Evolutionary conservation across 78 protist genomes (phyloP).

Genomic region (Acrasis kona): DNA sequence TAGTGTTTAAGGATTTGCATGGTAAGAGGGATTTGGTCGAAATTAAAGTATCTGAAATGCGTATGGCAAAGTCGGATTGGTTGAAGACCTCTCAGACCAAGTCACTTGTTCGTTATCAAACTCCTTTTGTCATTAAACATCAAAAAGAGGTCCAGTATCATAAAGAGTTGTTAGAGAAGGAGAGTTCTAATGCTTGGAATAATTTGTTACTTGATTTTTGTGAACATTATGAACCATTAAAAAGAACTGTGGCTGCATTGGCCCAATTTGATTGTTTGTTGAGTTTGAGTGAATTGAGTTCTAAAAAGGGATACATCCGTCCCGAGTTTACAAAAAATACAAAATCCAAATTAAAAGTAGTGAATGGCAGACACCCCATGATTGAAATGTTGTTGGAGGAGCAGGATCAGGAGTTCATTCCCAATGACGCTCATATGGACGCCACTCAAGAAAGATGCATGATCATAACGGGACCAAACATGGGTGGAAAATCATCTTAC

Average conservation of each 20-base stretch:
- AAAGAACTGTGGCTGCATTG: not conserved
- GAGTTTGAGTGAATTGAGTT: not conserved
- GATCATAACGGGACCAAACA: constrained; percentile 95
- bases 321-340: constrained; percentile 1
- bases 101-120: too few species aligned
- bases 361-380: constrained; percentile 21
- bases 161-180: not conserved
- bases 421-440: constrained; percentile 15
- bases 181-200: not conserved
- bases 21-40: too few species aligned
- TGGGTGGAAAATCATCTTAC: constrained; percentile 43
- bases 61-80: too few species aligned
- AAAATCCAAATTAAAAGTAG: not conserved
- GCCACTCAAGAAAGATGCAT: constrained; percentile 11
- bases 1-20: too few species aligned
- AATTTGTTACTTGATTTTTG: not conserved
- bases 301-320: not conserved
- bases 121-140: not conserved
- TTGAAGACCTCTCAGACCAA: too few species aligned
- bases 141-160: not conserved
- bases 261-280: not conserved
- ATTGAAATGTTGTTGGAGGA: constrained; percentile 7
- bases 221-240: not conserved
- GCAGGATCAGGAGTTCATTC: not conserved
- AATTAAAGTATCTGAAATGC: too few species aligned